Percentiles rank a stretch among this genome's conserved stretches.
These are phyloP conservation scores for Gnaphalium uliginosum DNA, from an alignment of 129 eudicot genomes.

Conservation along the genomic window DNA sequence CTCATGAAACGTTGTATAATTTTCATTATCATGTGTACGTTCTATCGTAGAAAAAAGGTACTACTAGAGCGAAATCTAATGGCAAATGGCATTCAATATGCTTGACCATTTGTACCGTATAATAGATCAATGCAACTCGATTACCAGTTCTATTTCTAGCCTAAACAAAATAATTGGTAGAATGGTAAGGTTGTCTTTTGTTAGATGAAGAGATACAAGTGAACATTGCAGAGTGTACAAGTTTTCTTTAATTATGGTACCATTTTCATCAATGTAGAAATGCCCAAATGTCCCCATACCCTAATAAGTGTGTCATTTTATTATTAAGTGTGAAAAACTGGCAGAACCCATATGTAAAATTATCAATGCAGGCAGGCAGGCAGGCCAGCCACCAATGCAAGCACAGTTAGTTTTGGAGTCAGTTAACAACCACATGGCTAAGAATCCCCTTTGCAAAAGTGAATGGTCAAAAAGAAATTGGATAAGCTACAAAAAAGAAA, in stretches of 20 bases:
- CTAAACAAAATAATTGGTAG: neutral
- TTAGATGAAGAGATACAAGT: slow-evolving; percentile 18
- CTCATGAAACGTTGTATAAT: slow-evolving; percentile 3
- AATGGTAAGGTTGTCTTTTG: neutral
- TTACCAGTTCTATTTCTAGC: neutral
- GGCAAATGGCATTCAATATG: neutral
- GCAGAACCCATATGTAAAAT: slow-evolving; percentile 22
- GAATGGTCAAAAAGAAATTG: slow-evolving; percentile 39
- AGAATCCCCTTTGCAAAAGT: slow-evolving; percentile 55
- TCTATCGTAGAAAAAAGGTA: neutral
- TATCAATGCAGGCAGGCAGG: neutral
- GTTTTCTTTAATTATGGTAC: neutral
- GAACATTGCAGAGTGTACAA: slow-evolving; percentile 16
- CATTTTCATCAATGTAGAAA: neutral
- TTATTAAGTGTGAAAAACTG: slow-evolving; percentile 26
- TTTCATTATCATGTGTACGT: neutral
- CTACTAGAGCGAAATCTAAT: neutral
- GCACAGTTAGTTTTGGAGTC: slow-evolving; percentile 31
- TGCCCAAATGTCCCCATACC: slow-evolving; percentile 23
- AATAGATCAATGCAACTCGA: neutral
- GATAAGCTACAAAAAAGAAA: slow-evolving; percentile 27
- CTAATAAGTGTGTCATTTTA: slow-evolving; percentile 17
- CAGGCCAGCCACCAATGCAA: slow-evolving; percentile 35
- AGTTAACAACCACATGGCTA: slow-evolving; percentile 48
- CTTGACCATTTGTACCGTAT: neutral